phyloP scores from a whole-genome alignment of 345 rosid genomes.

The Eucalyptus albens region DNA sequence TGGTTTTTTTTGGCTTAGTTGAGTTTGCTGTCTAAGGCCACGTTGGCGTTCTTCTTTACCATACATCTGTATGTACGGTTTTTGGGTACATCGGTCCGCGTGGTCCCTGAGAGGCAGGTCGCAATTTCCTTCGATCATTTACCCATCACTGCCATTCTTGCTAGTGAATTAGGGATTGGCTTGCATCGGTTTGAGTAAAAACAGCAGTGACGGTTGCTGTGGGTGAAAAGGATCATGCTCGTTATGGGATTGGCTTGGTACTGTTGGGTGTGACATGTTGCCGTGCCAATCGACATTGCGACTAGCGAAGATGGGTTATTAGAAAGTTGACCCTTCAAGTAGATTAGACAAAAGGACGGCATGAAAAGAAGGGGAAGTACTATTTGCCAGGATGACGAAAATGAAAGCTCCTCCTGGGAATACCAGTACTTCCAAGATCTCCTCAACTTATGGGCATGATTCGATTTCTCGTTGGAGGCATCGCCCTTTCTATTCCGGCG shows the following conservation, averaged over 20 bases:
- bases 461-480: neutral
- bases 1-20: neutral
- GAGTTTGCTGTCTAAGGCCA: neutral
- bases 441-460: neutral
- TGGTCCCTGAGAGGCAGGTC: neutral
- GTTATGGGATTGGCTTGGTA: neutral
- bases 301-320: neutral
- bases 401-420: neutral
- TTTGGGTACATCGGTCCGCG: neutral
- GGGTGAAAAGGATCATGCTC: neutral
- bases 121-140: neutral
- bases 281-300: neutral
- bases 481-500: neutral
- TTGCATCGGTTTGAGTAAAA: neutral
- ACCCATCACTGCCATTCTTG: neutral
- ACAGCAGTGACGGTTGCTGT: neutral
- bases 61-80: slow-evolving; percentile 5
- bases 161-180: neutral
- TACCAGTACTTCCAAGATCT: neutral
- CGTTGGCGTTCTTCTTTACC: slow-evolving; percentile 20
- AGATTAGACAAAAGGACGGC: neutral
- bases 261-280: neutral
- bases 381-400: neutral
- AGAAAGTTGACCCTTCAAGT: neutral
- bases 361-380: neutral